Base-by-base conservation (phyloP, 306 rosid genomes). In the Herpetospermum pedunculosum region DNA sequence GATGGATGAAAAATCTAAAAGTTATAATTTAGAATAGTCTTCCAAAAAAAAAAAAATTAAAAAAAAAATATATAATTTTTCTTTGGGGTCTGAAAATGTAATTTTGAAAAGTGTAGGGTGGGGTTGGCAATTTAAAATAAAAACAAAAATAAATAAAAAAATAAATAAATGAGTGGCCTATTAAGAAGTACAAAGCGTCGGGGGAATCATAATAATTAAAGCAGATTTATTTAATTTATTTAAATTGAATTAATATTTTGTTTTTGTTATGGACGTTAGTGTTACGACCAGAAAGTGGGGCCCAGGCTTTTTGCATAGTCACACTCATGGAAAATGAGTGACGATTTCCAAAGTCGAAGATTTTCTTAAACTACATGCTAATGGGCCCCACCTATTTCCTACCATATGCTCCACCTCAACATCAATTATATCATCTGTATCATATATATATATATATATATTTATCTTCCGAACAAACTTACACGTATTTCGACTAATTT, bases 211-310 rank as follows among this genome's bases (percentile, higher is more conserved):
- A 62, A 34, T 30, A 34, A 32, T 35, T 35, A 63, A 32, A 15
- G 23, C 13, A 60, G 23, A 60, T 30, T 60, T 60, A n/a, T n/a
- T n/a, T n/a, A n/a, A n/a, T n/a, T n/a, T n/a, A n/a, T n/a, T n/a
- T n/a, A n/a, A n/a, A n/a, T n/a, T n/a, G n/a, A n/a, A 52, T 21
- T 52, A 1, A 53, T 7, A 23, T 8, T 35, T 62, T 62, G 25
- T 64, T n/a, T n/a, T n/a, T 64, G 71, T 9, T 35, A 35, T 19
- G 71, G 71, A 64, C 30, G 71, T 64, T 60, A 60, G 65, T 9
- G 69, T 58, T 60, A 18, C 4, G 44, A 63, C 18, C 4, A 19
- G 72, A 19, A 23, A 35, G 72, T 63, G 49, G 72, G 49, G 0
- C 23, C 49, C 67, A 30, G 4, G 4, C 3, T 4, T 37, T 65